phyloP scores from a whole-genome alignment of 106 monocot genomes.

The Platanthera guangdongensis region DNA sequence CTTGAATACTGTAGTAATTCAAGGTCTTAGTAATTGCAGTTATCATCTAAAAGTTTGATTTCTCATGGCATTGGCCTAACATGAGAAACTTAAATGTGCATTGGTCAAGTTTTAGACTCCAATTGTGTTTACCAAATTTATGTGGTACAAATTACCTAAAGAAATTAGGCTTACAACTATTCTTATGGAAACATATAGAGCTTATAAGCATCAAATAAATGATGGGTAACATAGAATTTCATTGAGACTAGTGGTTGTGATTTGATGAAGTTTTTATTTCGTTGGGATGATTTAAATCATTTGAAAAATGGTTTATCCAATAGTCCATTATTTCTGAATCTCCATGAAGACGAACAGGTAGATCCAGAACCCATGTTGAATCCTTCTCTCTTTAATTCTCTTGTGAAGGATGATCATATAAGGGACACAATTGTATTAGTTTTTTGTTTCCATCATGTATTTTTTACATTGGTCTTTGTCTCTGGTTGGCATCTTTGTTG shows the following conservation, averaged over 20 bases:
- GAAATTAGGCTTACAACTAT: background rate
- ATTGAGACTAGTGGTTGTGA: background rate
- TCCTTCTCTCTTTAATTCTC: background rate
- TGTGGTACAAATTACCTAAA: background rate
- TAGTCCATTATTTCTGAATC: background rate
- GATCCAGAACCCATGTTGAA: background rate
- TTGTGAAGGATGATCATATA: background rate
- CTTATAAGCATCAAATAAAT: background rate
- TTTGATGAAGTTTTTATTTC: background rate
- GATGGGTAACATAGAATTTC: background rate
- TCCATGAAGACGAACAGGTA: background rate
- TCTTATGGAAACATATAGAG: background rate
- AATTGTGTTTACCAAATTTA: background rate
- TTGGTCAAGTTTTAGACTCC: background rate
- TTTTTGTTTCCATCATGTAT: background rate
- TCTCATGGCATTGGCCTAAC: background rate
- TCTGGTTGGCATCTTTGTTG: background rate
- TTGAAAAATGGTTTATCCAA: background rate
- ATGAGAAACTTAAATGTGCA: background rate
- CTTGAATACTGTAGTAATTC: too few relatives aligned
- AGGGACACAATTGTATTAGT: background rate
- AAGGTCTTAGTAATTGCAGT: too few relatives aligned
- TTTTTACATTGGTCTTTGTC: background rate
- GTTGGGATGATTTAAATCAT: background rate
- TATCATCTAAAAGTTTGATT: background rate